A percentile compares a stretch with the other conserved stretches of the same genome.
These are phyloP conservation scores for Knoxdaviesia capensis DNA, from an alignment of 2,329 filamentous ascomycete species.

Conservation along the genomic window DNA sequence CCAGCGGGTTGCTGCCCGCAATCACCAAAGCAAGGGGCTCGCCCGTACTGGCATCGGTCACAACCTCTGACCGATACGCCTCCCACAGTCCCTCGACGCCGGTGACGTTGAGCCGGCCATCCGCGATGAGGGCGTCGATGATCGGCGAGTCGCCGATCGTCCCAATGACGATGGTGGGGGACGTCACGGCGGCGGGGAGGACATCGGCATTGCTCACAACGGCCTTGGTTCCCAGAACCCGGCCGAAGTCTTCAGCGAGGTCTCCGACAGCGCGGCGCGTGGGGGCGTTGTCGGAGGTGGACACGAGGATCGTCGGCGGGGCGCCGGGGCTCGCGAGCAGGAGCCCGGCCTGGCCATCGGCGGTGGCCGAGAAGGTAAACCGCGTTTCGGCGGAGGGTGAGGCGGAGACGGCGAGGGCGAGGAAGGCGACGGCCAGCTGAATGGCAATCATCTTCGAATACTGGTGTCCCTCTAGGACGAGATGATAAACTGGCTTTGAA, in stretches of 20 bases:
- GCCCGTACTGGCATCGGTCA: slow-evolving; percentile 23
- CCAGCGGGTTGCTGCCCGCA: slow-evolving; percentile 35
- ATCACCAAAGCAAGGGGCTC: slow-evolving; percentile 30
- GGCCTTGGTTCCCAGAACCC: slow-evolving; percentile 46
- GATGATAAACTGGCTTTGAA: too few species aligned
- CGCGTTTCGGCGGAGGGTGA: too few species aligned
- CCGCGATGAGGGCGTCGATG: slow-evolving; percentile 35
- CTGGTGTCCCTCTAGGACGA: too few species aligned
- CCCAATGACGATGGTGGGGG: slow-evolving; percentile 46
- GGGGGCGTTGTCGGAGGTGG: slow-evolving; percentile 41
- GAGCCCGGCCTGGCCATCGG: too few species aligned
- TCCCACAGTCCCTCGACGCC: slow-evolving; percentile 35
- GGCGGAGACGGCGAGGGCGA: too few species aligned
- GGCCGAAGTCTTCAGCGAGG: slow-evolving; percentile 47
- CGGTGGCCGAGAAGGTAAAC: too few species aligned
- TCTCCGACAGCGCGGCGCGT: slow-evolving; percentile 48
- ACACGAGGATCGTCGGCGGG: slow-evolving; percentile 23
- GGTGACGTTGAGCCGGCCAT: slow-evolving; percentile 18
- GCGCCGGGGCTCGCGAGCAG: too few species aligned
- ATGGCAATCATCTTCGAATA: too few species aligned
- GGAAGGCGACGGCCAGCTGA: too few species aligned
- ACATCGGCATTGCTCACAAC: slow-evolving; percentile 30
- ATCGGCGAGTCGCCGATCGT: slow-evolving; percentile 41
- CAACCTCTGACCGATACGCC: slow-evolving; percentile 27
- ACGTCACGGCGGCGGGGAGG: slow-evolving; percentile 20